Conservation (phyloP, 495 filamentous ascomycete species). For the Usnea hakonensis region DNA sequence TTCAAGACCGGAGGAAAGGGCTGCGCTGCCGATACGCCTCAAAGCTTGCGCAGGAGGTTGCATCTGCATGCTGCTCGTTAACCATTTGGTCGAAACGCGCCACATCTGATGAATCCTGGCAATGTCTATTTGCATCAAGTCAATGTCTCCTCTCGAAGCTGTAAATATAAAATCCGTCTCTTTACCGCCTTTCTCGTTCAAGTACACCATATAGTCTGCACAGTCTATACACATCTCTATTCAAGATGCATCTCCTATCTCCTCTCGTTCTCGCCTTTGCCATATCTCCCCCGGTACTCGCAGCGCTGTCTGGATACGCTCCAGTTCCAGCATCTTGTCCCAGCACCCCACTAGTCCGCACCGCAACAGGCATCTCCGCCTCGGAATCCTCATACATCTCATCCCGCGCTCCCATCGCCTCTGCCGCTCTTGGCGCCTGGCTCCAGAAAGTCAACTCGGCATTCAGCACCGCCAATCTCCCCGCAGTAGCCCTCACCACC, state of each 20-base stretch:
- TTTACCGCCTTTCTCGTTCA: neutral
- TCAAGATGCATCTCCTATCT: neutral
- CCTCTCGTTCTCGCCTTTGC: neutral
- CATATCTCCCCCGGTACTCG: neutral
- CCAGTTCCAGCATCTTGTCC: conserved; percentile 26
- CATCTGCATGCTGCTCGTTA: neutral
- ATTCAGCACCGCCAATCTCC: conserved; percentile 28
- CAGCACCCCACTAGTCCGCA: conserved; percentile 25
- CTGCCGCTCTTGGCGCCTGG: conserved; percentile 30
- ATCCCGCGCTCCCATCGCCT: conserved; percentile 29
- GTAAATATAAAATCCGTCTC: neutral
- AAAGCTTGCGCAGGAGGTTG: neutral
- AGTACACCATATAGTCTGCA: neutral
- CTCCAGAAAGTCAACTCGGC: conserved; percentile 28
- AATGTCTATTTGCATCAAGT: neutral
- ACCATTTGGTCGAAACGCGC: neutral
- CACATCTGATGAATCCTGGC: neutral
- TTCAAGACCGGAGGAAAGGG: too few relatives aligned
- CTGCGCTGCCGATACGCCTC: too few relatives aligned
- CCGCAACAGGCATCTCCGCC: conserved; percentile 24
- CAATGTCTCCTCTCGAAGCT: neutral
- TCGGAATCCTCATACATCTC: conserved; percentile 29
- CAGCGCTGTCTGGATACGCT: conserved; percentile 21
- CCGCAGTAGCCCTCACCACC: conserved; percentile 32
- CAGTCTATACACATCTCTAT: neutral